Evolutionary conservation across 768 basidiomycete genomes (phyloP).

Genomic region (Infundibulicybe gibba): DNA sequence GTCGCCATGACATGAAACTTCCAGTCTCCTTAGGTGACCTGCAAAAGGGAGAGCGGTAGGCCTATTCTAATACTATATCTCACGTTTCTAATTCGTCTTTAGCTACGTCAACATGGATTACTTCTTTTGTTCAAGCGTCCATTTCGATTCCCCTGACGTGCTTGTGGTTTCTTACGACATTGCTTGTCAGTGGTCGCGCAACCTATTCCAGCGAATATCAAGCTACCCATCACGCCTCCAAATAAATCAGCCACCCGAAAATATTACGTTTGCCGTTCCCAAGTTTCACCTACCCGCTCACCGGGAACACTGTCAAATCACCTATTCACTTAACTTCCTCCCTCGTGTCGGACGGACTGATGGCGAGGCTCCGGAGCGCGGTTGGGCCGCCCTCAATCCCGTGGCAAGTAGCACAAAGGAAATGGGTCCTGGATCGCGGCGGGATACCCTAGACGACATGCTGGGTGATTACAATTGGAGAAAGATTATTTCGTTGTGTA

Average conservation of each 20-base stretch:
- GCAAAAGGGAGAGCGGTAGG: conserved; percentile 28
- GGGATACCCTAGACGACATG: conserved; percentile 31
- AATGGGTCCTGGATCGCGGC: conserved; percentile 24
- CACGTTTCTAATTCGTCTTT: neutral
- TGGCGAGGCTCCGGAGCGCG: conserved; percentile 28
- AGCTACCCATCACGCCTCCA: conserved; percentile 1
- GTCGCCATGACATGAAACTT: conserved; percentile 24
- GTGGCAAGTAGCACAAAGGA: conserved; percentile 30
- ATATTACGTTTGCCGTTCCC: conserved; percentile 6
- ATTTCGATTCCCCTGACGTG: neutral
- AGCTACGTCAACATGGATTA: conserved; percentile 29
- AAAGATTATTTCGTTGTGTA: conserved; percentile 11
- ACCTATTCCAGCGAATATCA: conserved; percentile 2
- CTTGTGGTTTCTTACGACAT: conserved; percentile 27
- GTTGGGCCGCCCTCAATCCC: conserved; percentile 23
- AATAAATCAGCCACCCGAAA: neutral
- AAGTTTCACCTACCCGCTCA: conserved; percentile 14
- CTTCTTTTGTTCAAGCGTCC: conserved; percentile 11
- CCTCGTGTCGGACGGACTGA: conserved; percentile 30
- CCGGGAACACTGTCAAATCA: neutral
- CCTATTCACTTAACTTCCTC: conserved; percentile 14
- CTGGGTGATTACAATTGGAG: conserved; percentile 31
- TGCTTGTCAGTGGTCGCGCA: conserved; percentile 16
- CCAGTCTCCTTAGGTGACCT: conserved; percentile 23
- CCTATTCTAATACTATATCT: neutral